Base-by-base conservation (phyloP, 1,284 basidiomycete genomes). In the Calocybe gambosa region DNA sequence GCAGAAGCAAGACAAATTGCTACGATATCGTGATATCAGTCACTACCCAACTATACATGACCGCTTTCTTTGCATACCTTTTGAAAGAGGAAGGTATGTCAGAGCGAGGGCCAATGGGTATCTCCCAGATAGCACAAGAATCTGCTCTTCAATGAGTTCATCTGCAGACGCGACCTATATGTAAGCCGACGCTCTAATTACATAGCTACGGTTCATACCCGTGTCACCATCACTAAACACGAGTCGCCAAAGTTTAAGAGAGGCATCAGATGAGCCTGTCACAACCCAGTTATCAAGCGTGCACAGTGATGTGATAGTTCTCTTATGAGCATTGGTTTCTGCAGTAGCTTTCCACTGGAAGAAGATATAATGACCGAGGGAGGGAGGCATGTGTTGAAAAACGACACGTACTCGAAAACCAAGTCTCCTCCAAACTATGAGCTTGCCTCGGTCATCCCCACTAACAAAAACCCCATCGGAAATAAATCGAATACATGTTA, bases 231-330 rank as follows among this genome's bases (percentile, higher is more conserved):
- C 55, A 43, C 57, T 56, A 16, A 59, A 52, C 12, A 50, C 38
- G 38, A 77, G 39, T 29, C 63, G 63, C 89, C 89, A 95, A 13
- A 90, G 67, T 61, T 85, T 88, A 35, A 93, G 71, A 1, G 66
- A 65, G 0, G 81, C 79, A 60, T 95, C 90, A 0, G 91, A 93
- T 23, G 86, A 82, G 1, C 89, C 92, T 0, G 89, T 89, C 2
- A 84, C 71, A 5, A 93, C 53, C 31, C 70, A 67, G 25, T 69
- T 58, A 42, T 61, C 67, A 46, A 68, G 64, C 3, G 73, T 66
- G 34, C 72, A 76, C 1, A 93, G 58, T 5, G 79, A 71, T 16
- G 85, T 85, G n/a, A 93, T 74, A 1, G 84, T 69, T 45, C 79
- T 75, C 18, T 63, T 53, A 64, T 94, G 90, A 3, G 85, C 88